These are phyloP conservation scores for Phlegmacium glaucopus DNA, from an alignment of 768 basidiomycete species.

Conservation along the genomic window DNA sequence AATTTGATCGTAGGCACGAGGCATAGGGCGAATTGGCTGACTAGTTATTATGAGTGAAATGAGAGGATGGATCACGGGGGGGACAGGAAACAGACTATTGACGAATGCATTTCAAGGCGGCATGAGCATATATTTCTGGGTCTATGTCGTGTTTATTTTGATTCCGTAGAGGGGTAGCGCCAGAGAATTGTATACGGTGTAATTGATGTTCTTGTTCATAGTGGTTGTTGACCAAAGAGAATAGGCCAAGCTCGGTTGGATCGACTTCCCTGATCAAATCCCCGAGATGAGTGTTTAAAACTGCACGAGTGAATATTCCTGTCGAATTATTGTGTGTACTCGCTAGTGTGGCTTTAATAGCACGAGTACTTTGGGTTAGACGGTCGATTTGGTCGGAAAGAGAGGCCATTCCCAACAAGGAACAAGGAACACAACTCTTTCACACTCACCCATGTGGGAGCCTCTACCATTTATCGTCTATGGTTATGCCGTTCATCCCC, in stretches of 20 bases:
- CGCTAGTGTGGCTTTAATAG: slow-evolving; percentile 43
- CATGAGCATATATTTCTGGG: slow-evolving; percentile 73
- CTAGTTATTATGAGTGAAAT: slow-evolving; percentile 17
- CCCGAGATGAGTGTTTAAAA: slow-evolving; percentile 59
- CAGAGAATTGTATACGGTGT: slow-evolving; percentile 61
- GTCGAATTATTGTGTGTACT: slow-evolving; percentile 17
- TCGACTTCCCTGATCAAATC: slow-evolving; percentile 82
- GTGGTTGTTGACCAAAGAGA: slow-evolving; percentile 44
- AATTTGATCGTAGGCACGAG: slow-evolving; percentile 45
- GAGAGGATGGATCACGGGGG: background rate
- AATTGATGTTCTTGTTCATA: slow-evolving; percentile 39
- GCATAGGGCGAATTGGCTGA: slow-evolving; percentile 47
- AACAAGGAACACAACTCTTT: slow-evolving; percentile 14
- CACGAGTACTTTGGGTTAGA: slow-evolving; percentile 47
- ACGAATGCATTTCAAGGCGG: slow-evolving; percentile 73
- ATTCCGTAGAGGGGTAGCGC: slow-evolving; percentile 67
- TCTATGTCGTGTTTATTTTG: slow-evolving; percentile 48
- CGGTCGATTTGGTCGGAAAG: slow-evolving; percentile 70
- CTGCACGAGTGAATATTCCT: slow-evolving; percentile 56
- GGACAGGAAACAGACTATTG: slow-evolving; percentile 57
- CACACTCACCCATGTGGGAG: slow-evolving; percentile 39
- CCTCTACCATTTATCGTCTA: slow-evolving; percentile 71
- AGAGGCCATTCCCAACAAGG: slow-evolving; percentile 40
- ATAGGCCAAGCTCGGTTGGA: slow-evolving; percentile 74
- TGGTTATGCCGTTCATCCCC: slow-evolving; percentile 86